Conservation (phyloP, 1,284 basidiomycete genomes). For the Flammula alnicola region DNA sequence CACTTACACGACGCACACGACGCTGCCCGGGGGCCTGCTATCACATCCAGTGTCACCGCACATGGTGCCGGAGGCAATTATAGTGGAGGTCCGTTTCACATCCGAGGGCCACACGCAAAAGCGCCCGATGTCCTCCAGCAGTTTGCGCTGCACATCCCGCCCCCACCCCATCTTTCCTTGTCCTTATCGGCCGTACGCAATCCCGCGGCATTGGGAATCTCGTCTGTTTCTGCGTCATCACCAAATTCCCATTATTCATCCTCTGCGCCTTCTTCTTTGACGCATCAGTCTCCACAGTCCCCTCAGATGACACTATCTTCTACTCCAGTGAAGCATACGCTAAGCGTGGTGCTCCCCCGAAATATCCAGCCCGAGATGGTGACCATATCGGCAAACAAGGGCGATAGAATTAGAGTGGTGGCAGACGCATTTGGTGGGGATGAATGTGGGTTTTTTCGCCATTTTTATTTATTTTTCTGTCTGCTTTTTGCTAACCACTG, state of each 20-base stretch:
- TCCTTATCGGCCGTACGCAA: slow-evolving; percentile 11
- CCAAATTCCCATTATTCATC: neutral
- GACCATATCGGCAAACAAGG: slow-evolving; percentile 56
- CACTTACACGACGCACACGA: slow-evolving; percentile 12
- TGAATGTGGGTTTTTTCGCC: slow-evolving; percentile 57
- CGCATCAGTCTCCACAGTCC: slow-evolving; percentile 38
- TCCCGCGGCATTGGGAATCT: neutral
- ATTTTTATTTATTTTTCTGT: no score
- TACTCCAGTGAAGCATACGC: slow-evolving; percentile 38
- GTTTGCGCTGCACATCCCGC: slow-evolving; percentile 25
- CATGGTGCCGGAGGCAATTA: neutral
- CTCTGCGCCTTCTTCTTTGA: slow-evolving; percentile 1
- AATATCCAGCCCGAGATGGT: slow-evolving; percentile 59
- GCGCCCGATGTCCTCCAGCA: slow-evolving; percentile 17
- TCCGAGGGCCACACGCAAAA: neutral
- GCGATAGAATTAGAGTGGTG: slow-evolving; percentile 53
- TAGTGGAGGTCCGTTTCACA: neutral
- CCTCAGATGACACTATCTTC: slow-evolving; percentile 46
- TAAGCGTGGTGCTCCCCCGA: slow-evolving; percentile 46
- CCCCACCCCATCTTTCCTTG: slow-evolving; percentile 21
- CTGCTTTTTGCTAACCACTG: no score
- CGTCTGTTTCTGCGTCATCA: neutral
- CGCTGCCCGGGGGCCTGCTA: slow-evolving; percentile 19
- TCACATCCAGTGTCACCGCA: slow-evolving; percentile 22
- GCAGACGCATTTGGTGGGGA: slow-evolving; percentile 63